Conservation (phyloP, 805 yeast species). For the Teunomyces stri region DNA sequence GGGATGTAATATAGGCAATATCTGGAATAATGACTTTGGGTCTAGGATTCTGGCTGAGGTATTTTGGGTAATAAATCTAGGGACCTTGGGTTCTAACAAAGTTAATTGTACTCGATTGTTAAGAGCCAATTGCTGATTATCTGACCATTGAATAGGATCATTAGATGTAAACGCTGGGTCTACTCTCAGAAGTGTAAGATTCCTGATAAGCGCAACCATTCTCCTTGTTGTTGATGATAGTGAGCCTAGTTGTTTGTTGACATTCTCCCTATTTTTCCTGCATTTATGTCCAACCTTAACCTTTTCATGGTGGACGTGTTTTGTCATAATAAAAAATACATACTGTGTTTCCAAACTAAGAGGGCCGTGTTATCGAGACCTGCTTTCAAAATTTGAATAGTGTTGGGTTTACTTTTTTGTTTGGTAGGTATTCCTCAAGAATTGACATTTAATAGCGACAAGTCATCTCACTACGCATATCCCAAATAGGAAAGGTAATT, state of each 20-base stretch:
- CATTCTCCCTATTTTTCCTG: background rate
- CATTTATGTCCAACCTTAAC: background rate
- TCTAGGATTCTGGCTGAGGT: conserved; percentile 14
- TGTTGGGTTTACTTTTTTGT: too few species aligned
- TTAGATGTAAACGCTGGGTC: conserved; percentile 5
- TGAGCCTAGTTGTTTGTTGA: background rate
- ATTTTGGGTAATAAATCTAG: conserved; percentile 22
- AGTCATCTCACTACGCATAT: conserved; percentile 1
- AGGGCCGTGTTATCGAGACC: too few species aligned
- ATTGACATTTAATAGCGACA: background rate
- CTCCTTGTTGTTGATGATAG: background rate
- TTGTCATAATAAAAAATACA: background rate
- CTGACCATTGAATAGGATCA: conserved; percentile 36
- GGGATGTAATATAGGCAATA: conserved; percentile 22
- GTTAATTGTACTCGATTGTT: conserved; percentile 32
- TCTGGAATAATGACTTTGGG: conserved; percentile 24
- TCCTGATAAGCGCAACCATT: conserved; percentile 3
- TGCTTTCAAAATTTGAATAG: too few species aligned
- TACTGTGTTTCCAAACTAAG: background rate
- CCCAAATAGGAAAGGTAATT: conserved; percentile 3
- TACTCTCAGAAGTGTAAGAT: conserved; percentile 7
- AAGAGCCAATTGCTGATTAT: conserved; percentile 34
- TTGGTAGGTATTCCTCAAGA: too few species aligned
- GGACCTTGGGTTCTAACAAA: conserved; percentile 38
- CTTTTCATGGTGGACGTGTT: background rate